phyloP scores from a whole-genome alignment of 2,329 filamentous ascomycete species.

The Aspergillus pseudotamarii region DNA sequence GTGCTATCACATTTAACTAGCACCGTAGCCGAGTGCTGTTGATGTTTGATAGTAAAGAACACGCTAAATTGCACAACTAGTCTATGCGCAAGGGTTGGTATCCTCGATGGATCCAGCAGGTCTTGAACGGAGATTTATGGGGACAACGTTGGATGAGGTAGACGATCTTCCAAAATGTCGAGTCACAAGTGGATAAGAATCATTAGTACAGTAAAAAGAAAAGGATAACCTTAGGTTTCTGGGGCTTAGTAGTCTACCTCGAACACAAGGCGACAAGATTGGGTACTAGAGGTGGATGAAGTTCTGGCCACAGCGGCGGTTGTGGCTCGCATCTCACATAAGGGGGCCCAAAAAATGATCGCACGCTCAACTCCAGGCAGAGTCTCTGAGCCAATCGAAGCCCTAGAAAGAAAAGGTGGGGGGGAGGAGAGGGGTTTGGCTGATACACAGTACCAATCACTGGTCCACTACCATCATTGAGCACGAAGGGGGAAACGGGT shows the following conservation, averaged over 20 bases:
- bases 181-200: background rate
- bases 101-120: background rate
- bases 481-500: slow-evolving; percentile 14
- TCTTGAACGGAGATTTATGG: background rate
- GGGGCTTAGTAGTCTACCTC: background rate
- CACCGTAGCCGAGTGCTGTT: background rate
- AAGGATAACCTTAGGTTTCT: background rate
- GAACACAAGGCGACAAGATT: background rate
- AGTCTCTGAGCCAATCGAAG: slow-evolving; percentile 22
- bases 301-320: slow-evolving; percentile 11
- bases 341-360: slow-evolving; percentile 7
- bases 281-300: background rate
- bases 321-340: slow-evolving; percentile 9
- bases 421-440: slow-evolving; percentile 15
- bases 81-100: background rate
- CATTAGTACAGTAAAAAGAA: background rate
- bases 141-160: background rate
- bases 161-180: background rate
- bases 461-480: slow-evolving; percentile 23
- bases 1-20: background rate
- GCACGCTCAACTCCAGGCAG: slow-evolving; percentile 8
- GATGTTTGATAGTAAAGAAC: background rate
- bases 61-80: background rate
- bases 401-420: slow-evolving; percentile 15
- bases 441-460: slow-evolving; percentile 18